Conservation (phyloP, 78 protist species). For the Dictyostelium brefeldianum region DNA sequence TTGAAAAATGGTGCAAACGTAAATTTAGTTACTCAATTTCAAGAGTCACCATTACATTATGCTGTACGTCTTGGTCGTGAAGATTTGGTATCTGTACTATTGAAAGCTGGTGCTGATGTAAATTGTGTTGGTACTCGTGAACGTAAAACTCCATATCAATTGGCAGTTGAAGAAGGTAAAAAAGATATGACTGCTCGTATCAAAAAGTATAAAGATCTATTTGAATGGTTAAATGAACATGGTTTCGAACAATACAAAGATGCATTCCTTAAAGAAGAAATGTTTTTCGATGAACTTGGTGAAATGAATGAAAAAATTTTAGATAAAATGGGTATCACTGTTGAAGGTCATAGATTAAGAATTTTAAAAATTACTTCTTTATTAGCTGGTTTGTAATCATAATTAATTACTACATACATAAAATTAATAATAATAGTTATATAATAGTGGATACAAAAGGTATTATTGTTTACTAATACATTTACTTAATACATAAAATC, state of each 20-base stretch:
- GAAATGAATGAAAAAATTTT: constrained; percentile 65
- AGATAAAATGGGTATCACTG: constrained; percentile 50
- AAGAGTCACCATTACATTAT: constrained; percentile 83
- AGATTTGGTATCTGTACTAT: constrained; percentile 75
- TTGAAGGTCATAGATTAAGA: constrained; percentile 62
- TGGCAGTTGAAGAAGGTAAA: constrained; percentile 58
- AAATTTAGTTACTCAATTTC: constrained; percentile 34
- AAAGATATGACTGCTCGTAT: constrained; percentile 59
- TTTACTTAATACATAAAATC: no score
- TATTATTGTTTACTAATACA: neutral
- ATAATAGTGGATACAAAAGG: no score
- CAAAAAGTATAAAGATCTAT: constrained; percentile 66
- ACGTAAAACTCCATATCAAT: constrained; percentile 63
- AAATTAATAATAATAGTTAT: no score
- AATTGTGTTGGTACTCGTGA: constrained; percentile 45
- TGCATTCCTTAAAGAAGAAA: constrained; percentile 68
- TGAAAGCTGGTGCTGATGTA: constrained; percentile 85
- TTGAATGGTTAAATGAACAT: constrained; percentile 59
- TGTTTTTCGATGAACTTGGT: constrained; percentile 64
- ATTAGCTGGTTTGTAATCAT: constrained; percentile 8
- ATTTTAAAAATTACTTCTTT: constrained; percentile 32
- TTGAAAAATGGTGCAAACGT: constrained; percentile 79
- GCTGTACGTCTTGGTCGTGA: constrained; percentile 85
- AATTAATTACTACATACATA: no score
- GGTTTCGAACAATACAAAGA: constrained; percentile 68